Evolutionary conservation across 2,329 filamentous ascomycete species (phyloP), one percentile per base, ranked within the genome.

Genomic region (Sordariomycetes sp.): DNA sequence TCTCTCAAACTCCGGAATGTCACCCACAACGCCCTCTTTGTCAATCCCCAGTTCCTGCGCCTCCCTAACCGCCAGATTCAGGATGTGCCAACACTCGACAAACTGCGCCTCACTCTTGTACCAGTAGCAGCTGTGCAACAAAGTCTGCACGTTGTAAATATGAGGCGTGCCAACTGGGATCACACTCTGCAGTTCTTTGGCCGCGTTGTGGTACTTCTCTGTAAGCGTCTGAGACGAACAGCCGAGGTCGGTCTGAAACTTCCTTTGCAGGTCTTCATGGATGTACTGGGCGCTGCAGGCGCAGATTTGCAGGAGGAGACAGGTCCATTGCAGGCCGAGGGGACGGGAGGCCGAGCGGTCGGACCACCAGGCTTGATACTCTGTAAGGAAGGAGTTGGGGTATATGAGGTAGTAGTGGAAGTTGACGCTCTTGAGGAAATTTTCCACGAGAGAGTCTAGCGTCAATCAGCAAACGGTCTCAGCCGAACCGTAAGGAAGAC

Each of bases 371-470:
- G 41, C 40, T 15, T 53, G 42, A 25, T 56, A 56, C 17, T 54
- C 45, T 8, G 43, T 38, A 14, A 49, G 31, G 30, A 56, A 55
- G 6, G 41, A 34, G 8, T 47, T 42, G n/a, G 48, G 46, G 30
- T 55, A 50, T 30, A 56, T 46, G 35, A 55, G 48, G 42, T 54
- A 53, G 39, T 56, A 55, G 36, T 56, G 50, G 15, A 45, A 51
- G 32, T 56, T 56, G 33, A 54, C 46, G 19, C 49, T 48, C 18
- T 42, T 39, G 33, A 53, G 39, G 30, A 55, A 56, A 20, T 42
- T 45, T 18, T 47, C 42, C 4, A 55, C 43, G 4, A 56, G 40
- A 8, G 32, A 40, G 46, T 49, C 49, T 42, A 52, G n/a, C n/a
- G n/a, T n/a, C n/a, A n/a, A n/a, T n/a, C n/a, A n/a, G n/a, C n/a